Conservation (phyloP, 176 grass and related monocot species). For the barley (Hordeum vulgare) region DNA sequence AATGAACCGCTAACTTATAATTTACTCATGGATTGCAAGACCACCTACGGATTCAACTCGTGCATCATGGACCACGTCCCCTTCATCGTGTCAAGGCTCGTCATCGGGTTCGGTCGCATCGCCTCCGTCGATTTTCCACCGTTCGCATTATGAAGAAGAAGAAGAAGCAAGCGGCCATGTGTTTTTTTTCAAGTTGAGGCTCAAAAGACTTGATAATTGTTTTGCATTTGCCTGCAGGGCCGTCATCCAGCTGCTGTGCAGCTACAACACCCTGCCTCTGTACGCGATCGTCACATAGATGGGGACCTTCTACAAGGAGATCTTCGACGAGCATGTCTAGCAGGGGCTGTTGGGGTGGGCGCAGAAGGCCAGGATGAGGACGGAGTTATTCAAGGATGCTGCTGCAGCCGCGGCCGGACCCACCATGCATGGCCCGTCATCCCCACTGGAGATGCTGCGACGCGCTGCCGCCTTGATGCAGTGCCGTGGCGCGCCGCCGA, state of each 20-base stretch:
- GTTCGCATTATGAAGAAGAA: background rate
- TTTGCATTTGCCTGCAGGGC: constrained; percentile 21
- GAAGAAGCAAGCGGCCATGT: background rate
- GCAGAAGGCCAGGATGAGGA: constrained; percentile 23
- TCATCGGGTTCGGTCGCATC: constrained; percentile 54
- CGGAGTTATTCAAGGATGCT: background rate
- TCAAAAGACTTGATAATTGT: background rate
- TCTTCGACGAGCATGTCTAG: constrained; percentile 85
- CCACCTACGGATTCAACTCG: constrained; percentile 72
- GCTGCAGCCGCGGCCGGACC: background rate
- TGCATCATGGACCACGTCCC: constrained; percentile 81
- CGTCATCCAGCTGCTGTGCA: constrained; percentile 73
- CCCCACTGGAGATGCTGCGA: background rate
- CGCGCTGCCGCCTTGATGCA: background rate
- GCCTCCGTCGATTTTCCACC: background rate
- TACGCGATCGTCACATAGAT: constrained; percentile 96
- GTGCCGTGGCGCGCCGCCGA: background rate
- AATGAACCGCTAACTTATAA: background rate
- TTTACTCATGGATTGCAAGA: constrained; percentile 15
- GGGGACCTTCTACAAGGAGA: constrained; percentile 74
- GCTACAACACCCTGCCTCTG: constrained; percentile 85
- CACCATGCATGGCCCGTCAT: background rate
- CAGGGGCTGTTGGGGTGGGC: constrained; percentile 63
- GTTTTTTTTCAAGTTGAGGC: background rate
- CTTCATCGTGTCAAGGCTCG: constrained; percentile 72